Base-by-base conservation (phyloP, 805 yeast genomes). In the Yarrowia keelungensis region DNA sequence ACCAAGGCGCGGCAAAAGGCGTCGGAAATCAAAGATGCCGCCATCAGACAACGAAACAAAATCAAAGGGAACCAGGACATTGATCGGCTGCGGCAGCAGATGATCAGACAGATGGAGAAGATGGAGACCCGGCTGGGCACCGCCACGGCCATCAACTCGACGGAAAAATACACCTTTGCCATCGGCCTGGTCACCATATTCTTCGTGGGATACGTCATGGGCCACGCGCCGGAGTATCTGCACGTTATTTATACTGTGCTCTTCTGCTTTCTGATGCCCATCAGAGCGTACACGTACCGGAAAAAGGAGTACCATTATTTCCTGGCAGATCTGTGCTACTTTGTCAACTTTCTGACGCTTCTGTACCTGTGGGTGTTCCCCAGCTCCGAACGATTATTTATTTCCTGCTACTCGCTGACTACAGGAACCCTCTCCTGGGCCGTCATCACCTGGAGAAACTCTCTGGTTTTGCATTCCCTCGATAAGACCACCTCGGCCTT, bases 371-470 rank as follows among this genome's bases (percentile, higher is more conserved):
- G 98, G 98, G 81, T 87, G 5, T 87, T 88, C 71, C 98, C 99
- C 0, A 74, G 82, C 42, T 90, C 97, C 2, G 82, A 83, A 47
- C 84, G 87, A 72, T 81, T 94, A 32, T 94, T 89, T 79, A 86
- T 91, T 15, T 85, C 94, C 2, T 92, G 96, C 72, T 93, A 91
- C 78, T 89, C 97, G 10, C 86, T 94, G 70, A 84, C 95, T 0
- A 87, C 89, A 80, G 99, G 98, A 0, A 91, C 98, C 0, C 79
- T 94, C 69, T 85, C 97, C 7, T 93, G 91, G 84, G 98, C 98
- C 0, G 97, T 94, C 26, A 87, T 94, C 53, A 91, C 97, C 0
- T 94, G 98, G 99, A 83, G 97, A 73, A 94, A 94, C 77, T 92
- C 97, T 8, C 81, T 94, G 68, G 98, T 94, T 9, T 81, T 94